A percentile compares a stretch with the other conserved stretches of the same genome.
Evolutionary conservation across 1,139 yeast genomes (phyloP).

Genomic region (Hemisphaericaspora xylofermentans): DNA sequence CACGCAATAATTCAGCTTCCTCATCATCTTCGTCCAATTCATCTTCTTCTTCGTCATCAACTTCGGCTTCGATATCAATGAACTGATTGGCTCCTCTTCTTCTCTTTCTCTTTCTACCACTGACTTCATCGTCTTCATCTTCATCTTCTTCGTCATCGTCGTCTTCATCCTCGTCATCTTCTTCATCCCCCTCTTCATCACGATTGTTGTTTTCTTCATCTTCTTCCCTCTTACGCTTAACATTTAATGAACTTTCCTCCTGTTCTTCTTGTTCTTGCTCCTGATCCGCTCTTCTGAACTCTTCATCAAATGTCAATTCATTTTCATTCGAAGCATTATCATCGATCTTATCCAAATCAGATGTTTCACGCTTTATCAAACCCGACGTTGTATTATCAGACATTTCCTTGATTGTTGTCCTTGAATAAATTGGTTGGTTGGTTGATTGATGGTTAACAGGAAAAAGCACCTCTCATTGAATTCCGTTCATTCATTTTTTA

Average conservation of each 20-base stretch:
- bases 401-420: neutral
- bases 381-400: slow-evolving; percentile 2
- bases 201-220: slow-evolving; percentile 6
- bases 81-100: slow-evolving; percentile 82
- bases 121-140: slow-evolving; percentile 49
- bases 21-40: slow-evolving; percentile 84
- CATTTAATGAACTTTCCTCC: neutral
- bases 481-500: no score
- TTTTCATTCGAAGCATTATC: slow-evolving; percentile 6
- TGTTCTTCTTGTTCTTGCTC: slow-evolving; percentile 7
- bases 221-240: slow-evolving; percentile 4
- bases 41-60: slow-evolving; percentile 96
- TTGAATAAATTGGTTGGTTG: no score
- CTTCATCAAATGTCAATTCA: slow-evolving; percentile 16
- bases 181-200: slow-evolving; percentile 17
- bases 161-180: slow-evolving; percentile 49
- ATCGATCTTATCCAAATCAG: slow-evolving; percentile 6
- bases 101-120: slow-evolving; percentile 53
- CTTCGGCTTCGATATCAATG: slow-evolving; percentile 98
- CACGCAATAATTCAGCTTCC: slow-evolving; percentile 83
- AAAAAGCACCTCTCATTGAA: neutral
- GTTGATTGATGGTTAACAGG: neutral
- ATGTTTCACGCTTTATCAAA: slow-evolving; percentile 4
- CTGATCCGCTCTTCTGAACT: slow-evolving; percentile 14
- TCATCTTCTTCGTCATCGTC: slow-evolving; percentile 64